phyloP scores from a whole-genome alignment of 257 asterid genomes.

The Anisodus tanguticus region DNA sequence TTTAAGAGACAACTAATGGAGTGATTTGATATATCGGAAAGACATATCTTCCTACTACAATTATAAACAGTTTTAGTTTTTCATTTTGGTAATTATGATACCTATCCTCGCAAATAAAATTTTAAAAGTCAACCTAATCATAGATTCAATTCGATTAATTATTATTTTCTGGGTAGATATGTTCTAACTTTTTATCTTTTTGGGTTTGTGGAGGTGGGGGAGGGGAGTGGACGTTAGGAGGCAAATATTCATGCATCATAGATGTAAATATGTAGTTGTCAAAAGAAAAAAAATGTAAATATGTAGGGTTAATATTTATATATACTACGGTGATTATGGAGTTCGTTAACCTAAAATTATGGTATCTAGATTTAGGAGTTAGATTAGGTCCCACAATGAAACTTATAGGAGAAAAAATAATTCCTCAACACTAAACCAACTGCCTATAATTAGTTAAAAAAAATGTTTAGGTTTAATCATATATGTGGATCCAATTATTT shows the following conservation, averaged over 20 bases:
- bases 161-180: background rate
- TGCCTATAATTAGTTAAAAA: background rate
- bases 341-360: slow-evolving; percentile 23
- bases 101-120: background rate
- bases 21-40: no score
- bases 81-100: slow-evolving; percentile 20
- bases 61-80: no score
- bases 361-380: slow-evolving; percentile 27
- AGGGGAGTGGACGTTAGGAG: background rate
- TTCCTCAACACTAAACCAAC: slow-evolving; percentile 10
- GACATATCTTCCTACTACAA: no score
- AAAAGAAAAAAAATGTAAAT: background rate
- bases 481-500: background rate
- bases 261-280: background rate
- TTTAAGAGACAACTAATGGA: no score
- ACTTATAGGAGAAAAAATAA: background rate
- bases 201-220: background rate
- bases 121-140: slow-evolving; percentile 17
- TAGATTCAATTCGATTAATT: background rate
- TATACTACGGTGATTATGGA: background rate
- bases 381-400: slow-evolving; percentile 23
- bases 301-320: background rate
- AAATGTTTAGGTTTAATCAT: slow-evolving; percentile 11
- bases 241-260: slow-evolving; percentile 11
- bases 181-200: background rate